These are phyloP conservation scores for Vitis cinerea DNA, from an alignment of 164 flowering plant species.

Conservation along the genomic window DNA sequence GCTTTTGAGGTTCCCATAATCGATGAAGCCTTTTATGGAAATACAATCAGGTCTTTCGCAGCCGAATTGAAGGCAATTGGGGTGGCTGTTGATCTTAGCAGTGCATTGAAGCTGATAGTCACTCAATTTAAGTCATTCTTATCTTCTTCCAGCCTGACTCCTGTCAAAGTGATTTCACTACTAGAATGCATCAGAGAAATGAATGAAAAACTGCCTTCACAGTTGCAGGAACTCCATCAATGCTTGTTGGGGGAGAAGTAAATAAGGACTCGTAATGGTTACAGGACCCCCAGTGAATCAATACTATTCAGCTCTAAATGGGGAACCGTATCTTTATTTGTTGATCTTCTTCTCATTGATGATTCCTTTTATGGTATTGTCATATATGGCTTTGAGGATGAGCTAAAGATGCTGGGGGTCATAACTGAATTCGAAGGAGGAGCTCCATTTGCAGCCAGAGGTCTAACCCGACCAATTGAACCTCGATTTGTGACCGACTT, in stretches of 20 bases:
- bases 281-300: conserved; percentile 9
- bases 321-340: conserved; percentile 20
- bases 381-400: conserved; percentile 18
- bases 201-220: conserved; percentile 3
- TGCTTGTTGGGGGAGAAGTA: conserved; percentile 9
- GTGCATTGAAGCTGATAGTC: background rate
- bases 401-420: conserved; percentile 28
- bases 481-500: conserved; percentile 10
- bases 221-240: background rate
- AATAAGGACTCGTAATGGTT: conserved; percentile 17
- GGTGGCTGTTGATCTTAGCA: background rate
- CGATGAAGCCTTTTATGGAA: conserved; percentile 6
- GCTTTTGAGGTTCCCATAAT: background rate
- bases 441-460: conserved; percentile 13
- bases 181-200: conserved; percentile 7
- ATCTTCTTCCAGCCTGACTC: conserved; percentile 7
- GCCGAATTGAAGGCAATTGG: conserved; percentile 3
- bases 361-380: conserved; percentile 11
- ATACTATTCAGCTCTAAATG: conserved; percentile 19
- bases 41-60: background rate
- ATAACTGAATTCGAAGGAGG: conserved; percentile 21
- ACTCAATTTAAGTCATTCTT: too few relatives aligned
- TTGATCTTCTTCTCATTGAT: conserved; percentile 21
- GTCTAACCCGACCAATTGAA: conserved; percentile 12
- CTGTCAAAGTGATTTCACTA: conserved; percentile 1